phyloP scores from a whole-genome alignment of 2,329 filamentous ascomycete species.

The Colletotrichum sp. region DNA sequence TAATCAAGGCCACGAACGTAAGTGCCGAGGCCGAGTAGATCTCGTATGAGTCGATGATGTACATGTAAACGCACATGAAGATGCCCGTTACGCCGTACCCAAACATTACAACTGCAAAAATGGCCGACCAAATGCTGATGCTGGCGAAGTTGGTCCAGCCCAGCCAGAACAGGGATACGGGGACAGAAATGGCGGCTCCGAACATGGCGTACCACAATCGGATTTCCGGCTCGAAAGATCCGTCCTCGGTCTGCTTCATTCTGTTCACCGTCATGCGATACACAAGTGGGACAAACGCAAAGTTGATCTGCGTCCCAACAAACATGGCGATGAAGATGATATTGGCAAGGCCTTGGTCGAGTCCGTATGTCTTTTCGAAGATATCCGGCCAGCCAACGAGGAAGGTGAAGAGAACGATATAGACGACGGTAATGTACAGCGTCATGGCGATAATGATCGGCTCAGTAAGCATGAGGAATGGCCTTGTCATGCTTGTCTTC shows the following conservation, averaged over 20 bases:
- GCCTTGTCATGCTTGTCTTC: constrained; percentile 48
- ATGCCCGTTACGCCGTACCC: constrained; percentile 51
- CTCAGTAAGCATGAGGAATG: constrained; percentile 42
- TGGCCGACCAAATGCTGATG: constrained; percentile 49
- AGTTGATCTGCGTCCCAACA: constrained; percentile 40
- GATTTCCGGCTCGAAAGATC: constrained; percentile 38
- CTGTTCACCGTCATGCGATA: constrained; percentile 28
- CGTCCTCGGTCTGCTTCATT: constrained; percentile 25
- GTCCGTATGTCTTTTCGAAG: constrained; percentile 47
- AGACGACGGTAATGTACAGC: constrained; percentile 56
- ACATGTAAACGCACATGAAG: constrained; percentile 36
- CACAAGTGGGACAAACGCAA: constrained; percentile 36
- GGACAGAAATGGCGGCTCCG: constrained; percentile 41
- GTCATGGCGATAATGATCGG: constrained; percentile 47
- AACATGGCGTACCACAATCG: constrained; percentile 48
- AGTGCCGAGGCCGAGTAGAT: constrained; percentile 36
- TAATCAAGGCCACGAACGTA: constrained; percentile 32
- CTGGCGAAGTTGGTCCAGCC: constrained; percentile 48
- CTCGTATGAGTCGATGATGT: constrained; percentile 40
- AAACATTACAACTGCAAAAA: constrained; percentile 46
- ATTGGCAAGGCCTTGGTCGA: constrained; percentile 44
- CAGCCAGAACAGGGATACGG: constrained; percentile 54
- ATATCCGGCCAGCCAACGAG: constrained; percentile 56
- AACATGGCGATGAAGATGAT: constrained; percentile 50
- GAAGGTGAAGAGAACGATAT: constrained; percentile 59